Evolutionary conservation across 306 rosid species (phyloP), one percentile per base, ranked within the genome.

Genomic region (Cicer pinnatifidum): DNA sequence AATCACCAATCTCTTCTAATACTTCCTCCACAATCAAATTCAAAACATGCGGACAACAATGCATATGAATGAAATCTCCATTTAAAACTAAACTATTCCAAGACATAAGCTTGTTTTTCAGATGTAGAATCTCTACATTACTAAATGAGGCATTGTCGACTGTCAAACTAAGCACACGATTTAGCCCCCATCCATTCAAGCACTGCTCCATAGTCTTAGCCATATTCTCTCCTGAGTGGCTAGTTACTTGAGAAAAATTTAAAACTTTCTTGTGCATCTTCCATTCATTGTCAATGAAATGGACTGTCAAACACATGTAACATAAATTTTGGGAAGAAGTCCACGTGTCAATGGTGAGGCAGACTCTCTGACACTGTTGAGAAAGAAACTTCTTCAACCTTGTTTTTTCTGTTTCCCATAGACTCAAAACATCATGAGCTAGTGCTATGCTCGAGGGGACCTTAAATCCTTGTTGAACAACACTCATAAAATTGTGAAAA

Each of bases 321-420:
- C 9, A n/a, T 10, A 57, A 17, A 15, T 58, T 13, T 13, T 57
- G 43, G 16, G 45, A 17, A 0, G 67, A 41, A 57, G 51, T 44
- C 77, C 67, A 72, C 0, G 43, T 23, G 44, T 72, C 77, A 41
- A 45, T 43, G 20, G 77, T 72, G 9, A 72, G 67, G 19, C 77
- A 57, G 1, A 72, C 56, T 23, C 77, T 44, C 44, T 37, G 15
- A 20, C 67, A 20, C 12, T 72, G 54, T n/a, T 72, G 52, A 11
- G 57, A 72, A 58, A 72, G 56, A 43, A 56, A 41, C 39, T 45
- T 43, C 15, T 57, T 57, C 67, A 72, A 44, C 33, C 16, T 41
- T 7, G 12, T 13, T 44, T 38, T 72, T 56, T 57, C 67, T 1
- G 12, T 45, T 7, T 9, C 67, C 65, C 38, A 72, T 5, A 20